Conservation (phyloP, 2,329 filamentous ascomycete species). For the Penicillium olsonii region DNA sequence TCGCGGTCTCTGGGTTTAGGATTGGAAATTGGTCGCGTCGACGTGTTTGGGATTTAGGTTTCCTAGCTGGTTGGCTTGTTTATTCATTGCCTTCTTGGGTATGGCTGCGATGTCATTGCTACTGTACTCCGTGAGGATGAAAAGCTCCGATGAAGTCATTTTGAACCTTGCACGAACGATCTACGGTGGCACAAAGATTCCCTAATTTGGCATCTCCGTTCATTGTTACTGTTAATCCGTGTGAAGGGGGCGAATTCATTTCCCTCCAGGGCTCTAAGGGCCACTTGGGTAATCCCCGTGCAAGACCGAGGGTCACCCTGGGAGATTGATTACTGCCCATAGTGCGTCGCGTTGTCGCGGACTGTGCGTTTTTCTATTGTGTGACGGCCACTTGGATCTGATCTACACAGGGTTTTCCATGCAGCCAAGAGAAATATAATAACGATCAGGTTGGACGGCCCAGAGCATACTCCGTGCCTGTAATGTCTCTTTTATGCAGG, state of each 20-base stretch:
- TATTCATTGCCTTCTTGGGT: slow-evolving; percentile 1
- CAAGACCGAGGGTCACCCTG: background rate
- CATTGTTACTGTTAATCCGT: background rate
- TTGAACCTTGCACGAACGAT: background rate
- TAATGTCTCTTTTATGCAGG: background rate
- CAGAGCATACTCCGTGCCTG: too few relatives aligned
- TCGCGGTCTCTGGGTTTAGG: background rate
- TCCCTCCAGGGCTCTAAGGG: background rate
- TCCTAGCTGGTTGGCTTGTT: background rate
- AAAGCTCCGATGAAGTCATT: background rate
- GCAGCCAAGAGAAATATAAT: slow-evolving; percentile 15
- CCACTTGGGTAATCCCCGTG: background rate
- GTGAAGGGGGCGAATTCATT: too few relatives aligned
- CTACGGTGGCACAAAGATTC: background rate
- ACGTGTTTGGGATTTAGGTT: slow-evolving; percentile 6
- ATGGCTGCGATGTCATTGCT: background rate
- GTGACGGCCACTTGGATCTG: background rate
- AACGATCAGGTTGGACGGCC: background rate
- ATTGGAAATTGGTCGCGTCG: slow-evolving; percentile 3
- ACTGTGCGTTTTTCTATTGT: background rate
- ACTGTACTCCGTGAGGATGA: background rate
- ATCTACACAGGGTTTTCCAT: slow-evolving; percentile 22
- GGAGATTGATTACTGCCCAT: background rate
- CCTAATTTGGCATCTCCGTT: background rate
- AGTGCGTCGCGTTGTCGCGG: background rate